Evolutionary conservation across 2,329 filamentous ascomycete species (phyloP).

Genomic region (Diaporthe aspalathi): DNA sequence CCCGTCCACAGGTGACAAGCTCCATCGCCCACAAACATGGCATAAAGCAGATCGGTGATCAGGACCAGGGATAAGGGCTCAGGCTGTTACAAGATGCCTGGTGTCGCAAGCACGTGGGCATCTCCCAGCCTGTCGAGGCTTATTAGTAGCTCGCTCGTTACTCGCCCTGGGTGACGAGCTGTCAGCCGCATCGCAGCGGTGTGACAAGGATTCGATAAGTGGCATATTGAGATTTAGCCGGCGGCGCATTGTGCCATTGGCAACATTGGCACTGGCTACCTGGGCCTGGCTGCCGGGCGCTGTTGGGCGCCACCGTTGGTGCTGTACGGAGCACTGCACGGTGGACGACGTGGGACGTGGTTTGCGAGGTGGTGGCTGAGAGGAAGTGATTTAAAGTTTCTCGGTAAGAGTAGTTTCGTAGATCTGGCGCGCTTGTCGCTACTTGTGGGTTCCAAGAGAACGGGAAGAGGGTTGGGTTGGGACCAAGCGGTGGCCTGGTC

Average conservation of each 20-base stretch:
- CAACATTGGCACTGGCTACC: too few species aligned
- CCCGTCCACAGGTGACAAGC: slow-evolving; percentile 2
- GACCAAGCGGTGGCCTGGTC: slow-evolving; percentile 38
- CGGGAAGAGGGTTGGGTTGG: slow-evolving; percentile 35
- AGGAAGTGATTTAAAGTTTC: slow-evolving; percentile 40
- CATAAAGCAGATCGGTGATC: slow-evolving; percentile 1
- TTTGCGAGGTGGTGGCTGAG: slow-evolving; percentile 9
- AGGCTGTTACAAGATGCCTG: not conserved
- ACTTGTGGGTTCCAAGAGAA: slow-evolving; percentile 33
- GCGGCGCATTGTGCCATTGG: not conserved
- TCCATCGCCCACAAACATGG: slow-evolving; percentile 18
- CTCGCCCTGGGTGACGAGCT: not conserved
- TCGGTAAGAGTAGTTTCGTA: slow-evolving; percentile 40
- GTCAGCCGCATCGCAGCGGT: slow-evolving; percentile 24
- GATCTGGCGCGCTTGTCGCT: slow-evolving; percentile 38
- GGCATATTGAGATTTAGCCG: slow-evolving; percentile 2
- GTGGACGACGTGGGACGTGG: not conserved
- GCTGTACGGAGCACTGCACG: not conserved
- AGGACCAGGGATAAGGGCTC: not conserved
- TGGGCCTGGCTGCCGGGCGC: too few species aligned
- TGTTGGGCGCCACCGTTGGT: slow-evolving; percentile 15
- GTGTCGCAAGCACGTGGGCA: slow-evolving; percentile 9
- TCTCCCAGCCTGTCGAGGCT: slow-evolving; percentile 18
- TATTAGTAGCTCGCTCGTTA: not conserved
- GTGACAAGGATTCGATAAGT: slow-evolving; percentile 30